phyloP scores from a whole-genome alignment of 106 monocot species.

The Alisma plantagoaquatica region DNA sequence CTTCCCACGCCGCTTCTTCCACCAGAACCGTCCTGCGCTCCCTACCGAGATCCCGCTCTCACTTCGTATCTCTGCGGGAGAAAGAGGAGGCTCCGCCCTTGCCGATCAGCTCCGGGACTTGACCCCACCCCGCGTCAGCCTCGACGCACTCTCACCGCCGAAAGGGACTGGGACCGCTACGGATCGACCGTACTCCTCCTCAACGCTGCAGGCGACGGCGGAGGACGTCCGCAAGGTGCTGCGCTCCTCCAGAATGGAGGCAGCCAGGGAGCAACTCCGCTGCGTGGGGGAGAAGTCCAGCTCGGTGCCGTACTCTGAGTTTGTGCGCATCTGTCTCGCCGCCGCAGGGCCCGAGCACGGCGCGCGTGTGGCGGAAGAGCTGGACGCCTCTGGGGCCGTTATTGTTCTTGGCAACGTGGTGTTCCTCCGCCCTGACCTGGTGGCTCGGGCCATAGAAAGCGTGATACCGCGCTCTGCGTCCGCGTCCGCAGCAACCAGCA shows the following conservation, averaged over 20 bases:
- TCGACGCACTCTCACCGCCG: slow-evolving; percentile 3
- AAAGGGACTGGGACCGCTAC: too few species aligned
- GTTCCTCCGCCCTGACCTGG: slow-evolving; percentile 13
- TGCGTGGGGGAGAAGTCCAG: neutral
- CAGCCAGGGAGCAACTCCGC: slow-evolving; percentile 7
- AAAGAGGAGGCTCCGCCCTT: neutral
- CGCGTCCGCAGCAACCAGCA: neutral
- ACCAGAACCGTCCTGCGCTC: neutral
- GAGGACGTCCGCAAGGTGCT: slow-evolving; percentile 14
- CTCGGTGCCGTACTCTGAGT: neutral
- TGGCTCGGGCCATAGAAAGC: slow-evolving; percentile 10
- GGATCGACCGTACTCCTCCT: too few species aligned
- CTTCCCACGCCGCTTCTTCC: slow-evolving; percentile 8
- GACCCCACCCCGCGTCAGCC: slow-evolving; percentile 3
- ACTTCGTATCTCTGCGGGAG: too few species aligned
- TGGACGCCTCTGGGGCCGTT: slow-evolving; percentile 10
- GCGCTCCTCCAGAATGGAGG: slow-evolving; percentile 10
- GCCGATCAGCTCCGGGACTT: slow-evolving; percentile 2
- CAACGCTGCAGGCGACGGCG: neutral
- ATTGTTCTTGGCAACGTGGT: slow-evolving; percentile 13
- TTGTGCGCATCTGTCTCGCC: slow-evolving; percentile 12
- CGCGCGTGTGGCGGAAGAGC: neutral
- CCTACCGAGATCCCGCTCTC: too few species aligned
- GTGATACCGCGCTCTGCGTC: neutral
- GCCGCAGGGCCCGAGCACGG: neutral